Percentiles rank a stretch among this genome's conserved stretches.
Conservation (phyloP, 2,329 filamentous ascomycete species). For the Tolypocladium guangdongense region DNA sequence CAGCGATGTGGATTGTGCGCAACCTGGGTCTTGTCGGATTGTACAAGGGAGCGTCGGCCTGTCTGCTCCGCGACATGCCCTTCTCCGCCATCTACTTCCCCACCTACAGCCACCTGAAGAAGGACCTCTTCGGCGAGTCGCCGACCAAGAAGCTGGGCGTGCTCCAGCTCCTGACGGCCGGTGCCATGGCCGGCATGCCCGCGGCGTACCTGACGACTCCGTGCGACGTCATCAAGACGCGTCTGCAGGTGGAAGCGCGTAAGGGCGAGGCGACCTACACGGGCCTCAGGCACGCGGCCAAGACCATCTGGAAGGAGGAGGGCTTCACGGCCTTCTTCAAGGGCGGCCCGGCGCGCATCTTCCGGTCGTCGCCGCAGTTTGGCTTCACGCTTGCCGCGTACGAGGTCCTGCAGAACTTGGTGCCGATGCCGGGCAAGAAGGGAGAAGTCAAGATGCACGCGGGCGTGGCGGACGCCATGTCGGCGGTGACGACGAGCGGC, state of each 20-base stretch:
- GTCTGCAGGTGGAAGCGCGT: constrained; percentile 90
- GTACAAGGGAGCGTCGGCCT: constrained; percentile 94
- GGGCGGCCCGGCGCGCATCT: constrained; percentile 87
- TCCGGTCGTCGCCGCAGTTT: constrained; percentile 93
- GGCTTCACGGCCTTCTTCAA: constrained; percentile 98
- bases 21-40: constrained; percentile 89
- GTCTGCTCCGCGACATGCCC: constrained; percentile 87
- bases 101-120: constrained; percentile 88
- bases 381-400: constrained; percentile 95
- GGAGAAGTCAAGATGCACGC: constrained; percentile 40
- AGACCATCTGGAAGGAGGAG: constrained; percentile 78
- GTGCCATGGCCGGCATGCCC: constrained; percentile 88
- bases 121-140: constrained; percentile 85
- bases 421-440: constrained; percentile 60
- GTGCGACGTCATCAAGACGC: constrained; percentile 98
- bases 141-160: constrained; percentile 80
- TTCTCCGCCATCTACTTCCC: constrained; percentile 99
- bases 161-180: constrained; percentile 81
- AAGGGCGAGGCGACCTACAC: constrained; percentile 89
- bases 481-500: constrained; percentile 22
- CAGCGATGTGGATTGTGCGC: constrained; percentile 93
- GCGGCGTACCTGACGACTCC: constrained; percentile 92
- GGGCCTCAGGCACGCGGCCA: constrained; percentile 73
- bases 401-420: constrained; percentile 71
- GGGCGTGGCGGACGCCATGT: constrained; percentile 52